Percentiles rank a stretch among this genome's conserved stretches.
Conservation (phyloP, 169 alveolate genomes). For the Babesia caballi region DNA sequence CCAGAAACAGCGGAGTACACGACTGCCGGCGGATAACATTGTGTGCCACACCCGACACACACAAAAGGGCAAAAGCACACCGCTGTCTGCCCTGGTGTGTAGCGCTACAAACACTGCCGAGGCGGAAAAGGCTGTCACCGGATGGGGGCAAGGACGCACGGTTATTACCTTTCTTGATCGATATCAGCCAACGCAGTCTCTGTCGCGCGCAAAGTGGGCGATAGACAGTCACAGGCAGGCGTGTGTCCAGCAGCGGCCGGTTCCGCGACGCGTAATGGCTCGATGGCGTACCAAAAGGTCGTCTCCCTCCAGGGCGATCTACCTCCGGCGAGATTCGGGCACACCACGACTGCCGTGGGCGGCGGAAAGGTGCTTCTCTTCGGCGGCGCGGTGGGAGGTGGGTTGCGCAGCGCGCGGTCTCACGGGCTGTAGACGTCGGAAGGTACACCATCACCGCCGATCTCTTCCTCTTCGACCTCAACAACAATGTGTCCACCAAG, state of each 20-base stretch:
- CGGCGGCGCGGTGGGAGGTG: slow-evolving; percentile 95
- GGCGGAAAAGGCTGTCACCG: not conserved
- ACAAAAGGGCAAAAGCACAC: too few relatives aligned
- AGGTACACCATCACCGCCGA: slow-evolving; percentile 96
- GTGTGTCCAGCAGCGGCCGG: not conserved
- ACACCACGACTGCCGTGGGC: slow-evolving; percentile 92
- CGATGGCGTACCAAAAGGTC: slow-evolving; percentile 69
- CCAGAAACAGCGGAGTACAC: too few relatives aligned
- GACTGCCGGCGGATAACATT: too few relatives aligned
- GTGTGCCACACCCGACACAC: too few relatives aligned
- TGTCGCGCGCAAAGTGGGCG: not conserved
- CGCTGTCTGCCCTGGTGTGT: slow-evolving; percentile 2
- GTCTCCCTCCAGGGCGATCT: slow-evolving; percentile 86
- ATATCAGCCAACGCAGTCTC: not conserved
- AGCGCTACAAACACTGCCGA: not conserved
- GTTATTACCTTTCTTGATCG: not conserved
- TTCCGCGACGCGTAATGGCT: slow-evolving; percentile 16
- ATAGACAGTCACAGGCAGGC: not conserved
- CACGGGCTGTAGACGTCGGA: slow-evolving; percentile 84
- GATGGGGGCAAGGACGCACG: slow-evolving; percentile 8
- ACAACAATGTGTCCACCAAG: slow-evolving; percentile 85
- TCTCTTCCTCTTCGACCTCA: slow-evolving; percentile 86
- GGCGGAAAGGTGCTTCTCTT: slow-evolving; percentile 86
- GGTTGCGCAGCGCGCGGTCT: not conserved
- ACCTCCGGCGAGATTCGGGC: slow-evolving; percentile 97